Conservation (phyloP, 1,139 yeast genomes). For the Taphrina sp. region DNA sequence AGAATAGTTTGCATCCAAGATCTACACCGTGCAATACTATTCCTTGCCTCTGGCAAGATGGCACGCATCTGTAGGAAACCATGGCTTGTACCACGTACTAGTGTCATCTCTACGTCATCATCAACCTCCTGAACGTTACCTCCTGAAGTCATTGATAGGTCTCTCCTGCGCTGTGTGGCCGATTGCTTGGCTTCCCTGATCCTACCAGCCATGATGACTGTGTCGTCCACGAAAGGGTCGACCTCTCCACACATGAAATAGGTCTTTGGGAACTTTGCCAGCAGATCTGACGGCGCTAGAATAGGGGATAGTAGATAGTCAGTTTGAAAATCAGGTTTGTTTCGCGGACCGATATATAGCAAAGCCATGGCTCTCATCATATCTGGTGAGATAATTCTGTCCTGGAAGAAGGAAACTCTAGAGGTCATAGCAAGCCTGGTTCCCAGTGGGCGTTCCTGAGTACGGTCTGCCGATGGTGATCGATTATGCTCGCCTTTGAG, state of each 20-base stretch:
- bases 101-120: constrained; percentile 42
- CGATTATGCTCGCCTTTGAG: constrained; percentile 2
- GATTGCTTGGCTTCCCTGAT: constrained; percentile 46
- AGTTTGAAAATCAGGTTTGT: constrained; percentile 39
- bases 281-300: constrained; percentile 39
- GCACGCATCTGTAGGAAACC: constrained; percentile 51
- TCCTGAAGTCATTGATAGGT: constrained; percentile 34
- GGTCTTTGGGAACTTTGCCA: constrained; percentile 40
- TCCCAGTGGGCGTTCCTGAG: constrained; percentile 16
- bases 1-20: constrained; percentile 39
- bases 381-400: constrained; percentile 40
- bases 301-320: constrained; percentile 40
- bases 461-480: constrained; percentile 8
- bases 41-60: constrained; percentile 47
- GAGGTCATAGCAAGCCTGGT: constrained; percentile 40
- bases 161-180: constrained; percentile 35
- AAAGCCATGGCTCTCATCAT: constrained; percentile 40
- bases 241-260: constrained; percentile 41
- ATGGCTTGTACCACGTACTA: constrained; percentile 50
- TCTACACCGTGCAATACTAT: constrained; percentile 38
- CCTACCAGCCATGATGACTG: constrained; percentile 44
- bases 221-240: constrained; percentile 40
- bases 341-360: constrained; percentile 40
- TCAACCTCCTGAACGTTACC: constrained; percentile 20
- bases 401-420: constrained; percentile 40